phyloP scores from a whole-genome alignment of 208 protist species.

The Vickermania spadyakhi region DNA sequence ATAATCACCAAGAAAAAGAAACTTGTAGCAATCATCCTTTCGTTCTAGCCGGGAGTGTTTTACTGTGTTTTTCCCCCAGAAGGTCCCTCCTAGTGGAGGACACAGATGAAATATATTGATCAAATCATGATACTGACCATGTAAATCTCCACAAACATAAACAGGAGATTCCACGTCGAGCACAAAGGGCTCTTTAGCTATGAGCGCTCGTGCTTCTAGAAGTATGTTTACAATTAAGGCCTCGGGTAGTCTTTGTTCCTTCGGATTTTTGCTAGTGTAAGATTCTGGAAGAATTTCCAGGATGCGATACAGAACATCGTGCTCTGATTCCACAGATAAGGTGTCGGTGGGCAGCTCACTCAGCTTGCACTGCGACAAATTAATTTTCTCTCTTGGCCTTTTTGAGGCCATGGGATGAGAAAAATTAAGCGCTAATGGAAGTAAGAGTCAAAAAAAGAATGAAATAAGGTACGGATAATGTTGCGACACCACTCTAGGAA shows the following conservation, averaged over 20 bases:
- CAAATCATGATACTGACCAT: slow-evolving; percentile 98
- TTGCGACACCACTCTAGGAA: no score
- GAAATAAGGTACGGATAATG: no score
- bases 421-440: no score
- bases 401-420: slow-evolving; percentile 4
- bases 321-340: slow-evolving; percentile 41
- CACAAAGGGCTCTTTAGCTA: slow-evolving; percentile 60
- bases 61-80: slow-evolving; percentile 16
- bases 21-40: slow-evolving; percentile 93
- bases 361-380: slow-evolving; percentile 35
- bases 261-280: slow-evolving; percentile 38
- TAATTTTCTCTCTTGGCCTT: slow-evolving; percentile 14
- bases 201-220: slow-evolving; percentile 33
- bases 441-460: no score
- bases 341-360: slow-evolving; percentile 50
- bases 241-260: slow-evolving; percentile 59
- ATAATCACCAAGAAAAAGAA: slow-evolving; percentile 91
- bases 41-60: neutral
- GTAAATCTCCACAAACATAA: slow-evolving; percentile 97
- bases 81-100: slow-evolving; percentile 37
- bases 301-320: slow-evolving; percentile 68
- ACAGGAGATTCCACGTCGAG: slow-evolving; percentile 76
- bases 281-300: slow-evolving; percentile 54
- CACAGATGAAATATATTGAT: slow-evolving; percentile 93
- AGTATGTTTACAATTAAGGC: slow-evolving; percentile 59